These are phyloP conservation scores for Arctium lappa DNA, from an alignment of 129 eudicot genomes.

Conservation along the genomic window DNA sequence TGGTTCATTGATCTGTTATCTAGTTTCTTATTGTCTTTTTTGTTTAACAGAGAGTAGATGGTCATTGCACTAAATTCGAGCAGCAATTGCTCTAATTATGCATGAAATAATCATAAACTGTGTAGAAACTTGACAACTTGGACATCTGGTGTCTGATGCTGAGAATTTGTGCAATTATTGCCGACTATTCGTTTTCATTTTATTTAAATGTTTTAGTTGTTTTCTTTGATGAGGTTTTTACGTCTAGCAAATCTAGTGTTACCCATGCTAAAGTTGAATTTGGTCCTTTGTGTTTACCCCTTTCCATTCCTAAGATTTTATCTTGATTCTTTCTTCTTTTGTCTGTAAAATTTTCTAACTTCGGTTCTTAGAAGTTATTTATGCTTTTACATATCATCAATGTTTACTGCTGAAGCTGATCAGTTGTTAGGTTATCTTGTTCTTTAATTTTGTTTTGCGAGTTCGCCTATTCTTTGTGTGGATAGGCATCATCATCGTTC, in stretches of 20 bases:
- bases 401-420: no score
- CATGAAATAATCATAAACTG: no score
- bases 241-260: neutral
- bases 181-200: neutral
- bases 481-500: no score
- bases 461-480: no score
- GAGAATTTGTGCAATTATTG: neutral
- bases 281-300: neutral
- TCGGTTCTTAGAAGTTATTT: no score
- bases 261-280: no score
- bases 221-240: neutral
- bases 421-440: no score
- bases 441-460: no score
- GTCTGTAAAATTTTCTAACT: neutral
- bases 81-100: neutral
- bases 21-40: neutral
- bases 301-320: neutral
- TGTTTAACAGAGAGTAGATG: neutral
- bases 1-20: neutral
- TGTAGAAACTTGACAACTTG: no score
- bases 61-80: neutral
- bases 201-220: neutral
- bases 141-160: no score
- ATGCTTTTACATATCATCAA: no score
- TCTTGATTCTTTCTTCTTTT: neutral